Base-by-base conservation (phyloP, 2,329 filamentous ascomycete genomes). In the Sarocladium brachiariae region DNA sequence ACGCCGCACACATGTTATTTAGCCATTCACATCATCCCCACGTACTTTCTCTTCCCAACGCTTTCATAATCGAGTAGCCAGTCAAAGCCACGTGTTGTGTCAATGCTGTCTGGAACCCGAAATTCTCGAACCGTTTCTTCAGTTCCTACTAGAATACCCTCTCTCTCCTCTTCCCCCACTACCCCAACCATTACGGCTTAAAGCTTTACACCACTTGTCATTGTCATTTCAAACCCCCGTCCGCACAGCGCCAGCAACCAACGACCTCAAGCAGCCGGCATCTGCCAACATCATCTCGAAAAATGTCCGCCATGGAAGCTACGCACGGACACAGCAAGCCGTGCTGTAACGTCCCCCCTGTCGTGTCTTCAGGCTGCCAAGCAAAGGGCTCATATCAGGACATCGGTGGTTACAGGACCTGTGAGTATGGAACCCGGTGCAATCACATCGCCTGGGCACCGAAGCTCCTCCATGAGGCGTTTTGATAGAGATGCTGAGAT, bases 301-400 rank as follows among this genome's bases (percentile, higher is more conserved):
- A 43, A 13, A 77, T 77, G 74, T 73, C 74, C 59, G 67, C 71
- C 30, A 76, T 76, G 71, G 70, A 70, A 37, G 73, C 74, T 19
- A 68, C 72, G 53, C 69, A 72, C 60, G 77, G 76, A 64, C 77
- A 80, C 64, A 77, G 70, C 60, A 67, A 71, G 63, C 72, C 77
- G 59, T 81, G 77, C 70, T 81, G 77, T 63, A 79, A 76, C 60
- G 71, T 81, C 49, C 76, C 81, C 8, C 78, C 80, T 6, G 72
- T 83, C 39, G 67, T 80, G n/a, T 62, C 72, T 5, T 71, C 74
- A 56, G 76, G 71, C 11, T 84, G 84, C 63, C 59, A 72, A 49
- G 62, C 67, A 31, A 79, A 78, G 66, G 81, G 81, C 52, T 67
- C 64, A 49, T 84, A 81, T 54, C 74, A 80, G 55, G 71, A 74